Conservation (phyloP, 805 yeast genomes). For the Torulaspora microellipsoides region DNA sequence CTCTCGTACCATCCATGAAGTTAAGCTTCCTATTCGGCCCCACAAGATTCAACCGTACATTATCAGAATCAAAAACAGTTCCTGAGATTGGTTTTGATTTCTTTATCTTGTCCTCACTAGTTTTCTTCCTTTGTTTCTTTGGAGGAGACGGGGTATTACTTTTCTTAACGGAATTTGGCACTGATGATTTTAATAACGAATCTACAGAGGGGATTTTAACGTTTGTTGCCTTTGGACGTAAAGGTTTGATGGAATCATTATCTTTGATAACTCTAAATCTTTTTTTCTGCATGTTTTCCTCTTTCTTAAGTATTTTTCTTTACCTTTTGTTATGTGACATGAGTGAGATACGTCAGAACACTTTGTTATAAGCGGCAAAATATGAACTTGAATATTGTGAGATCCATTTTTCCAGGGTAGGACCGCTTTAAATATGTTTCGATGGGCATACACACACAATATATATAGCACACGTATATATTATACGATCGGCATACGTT, state of each 20-base stretch:
- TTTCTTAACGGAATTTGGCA: neutral
- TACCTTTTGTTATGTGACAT: neutral
- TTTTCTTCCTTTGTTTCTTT: slow-evolving; percentile 6
- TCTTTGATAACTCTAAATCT: slow-evolving; percentile 10
- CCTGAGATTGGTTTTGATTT: neutral
- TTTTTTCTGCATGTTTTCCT: slow-evolving; percentile 10
- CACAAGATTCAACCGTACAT: slow-evolving; percentile 9
- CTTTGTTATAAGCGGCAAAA: neutral
- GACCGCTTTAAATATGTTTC: too few relatives aligned
- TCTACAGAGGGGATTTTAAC: slow-evolving; percentile 5
- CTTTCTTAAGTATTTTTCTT: neutral
- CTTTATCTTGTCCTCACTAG: neutral
- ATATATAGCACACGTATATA: too few relatives aligned
- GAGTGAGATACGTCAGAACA: neutral
- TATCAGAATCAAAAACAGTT: slow-evolving; percentile 12
- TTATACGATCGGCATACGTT: too few relatives aligned
- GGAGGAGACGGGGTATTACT: neutral
- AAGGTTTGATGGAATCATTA: slow-evolving; percentile 10
- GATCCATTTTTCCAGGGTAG: too few relatives aligned
- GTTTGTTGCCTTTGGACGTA: slow-evolving; percentile 18
- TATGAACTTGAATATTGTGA: too few relatives aligned
- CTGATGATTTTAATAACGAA: neutral
- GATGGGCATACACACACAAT: too few relatives aligned
- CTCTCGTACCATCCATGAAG: slow-evolving; percentile 3
- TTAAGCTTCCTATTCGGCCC: slow-evolving; percentile 1